These are phyloP conservation scores for Globisporangium middletonii DNA, from an alignment of 352 stramenopile genomes.

Conservation along the genomic window DNA sequence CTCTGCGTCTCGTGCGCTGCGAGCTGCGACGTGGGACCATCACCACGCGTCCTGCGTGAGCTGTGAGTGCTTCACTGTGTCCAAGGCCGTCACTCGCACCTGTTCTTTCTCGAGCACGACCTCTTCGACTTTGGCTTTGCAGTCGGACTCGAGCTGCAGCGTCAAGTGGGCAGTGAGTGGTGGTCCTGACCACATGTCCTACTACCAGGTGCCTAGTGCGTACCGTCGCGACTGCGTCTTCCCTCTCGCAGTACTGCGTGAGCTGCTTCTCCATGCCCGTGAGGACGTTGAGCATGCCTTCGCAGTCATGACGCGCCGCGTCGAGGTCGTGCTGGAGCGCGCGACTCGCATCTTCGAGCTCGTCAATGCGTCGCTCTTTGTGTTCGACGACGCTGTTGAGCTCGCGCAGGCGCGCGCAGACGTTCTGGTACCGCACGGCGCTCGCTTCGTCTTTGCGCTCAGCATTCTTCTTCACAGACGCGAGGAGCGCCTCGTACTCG, in stretches of 20 bases:
- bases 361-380: conserved; percentile 48
- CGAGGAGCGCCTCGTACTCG: conserved; percentile 55
- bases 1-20: conserved; percentile 55
- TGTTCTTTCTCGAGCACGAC: conserved; percentile 73
- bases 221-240: conserved; percentile 72
- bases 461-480: conserved; percentile 51
- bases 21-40: conserved; percentile 22
- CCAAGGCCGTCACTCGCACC: conserved; percentile 18
- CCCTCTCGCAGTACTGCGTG: conserved; percentile 62
- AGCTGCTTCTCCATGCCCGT: conserved; percentile 82
- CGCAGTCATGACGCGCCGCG: conserved; percentile 62
- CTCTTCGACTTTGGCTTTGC: conserved; percentile 64
- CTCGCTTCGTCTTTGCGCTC: conserved; percentile 63
- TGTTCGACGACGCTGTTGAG: conserved; percentile 47
- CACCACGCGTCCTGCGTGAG: background rate
- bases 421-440: conserved; percentile 58
- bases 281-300: conserved; percentile 81
- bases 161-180: background rate
- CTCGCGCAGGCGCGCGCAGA: conserved; percentile 59
- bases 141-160: conserved; percentile 57
- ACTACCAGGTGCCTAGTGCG: background rate
- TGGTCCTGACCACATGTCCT: background rate
- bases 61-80: no score
- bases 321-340: conserved; percentile 49
- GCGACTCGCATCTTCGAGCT: conserved; percentile 38